Base-by-base conservation (phyloP, 805 yeast species). In the Candida patagonica region DNA sequence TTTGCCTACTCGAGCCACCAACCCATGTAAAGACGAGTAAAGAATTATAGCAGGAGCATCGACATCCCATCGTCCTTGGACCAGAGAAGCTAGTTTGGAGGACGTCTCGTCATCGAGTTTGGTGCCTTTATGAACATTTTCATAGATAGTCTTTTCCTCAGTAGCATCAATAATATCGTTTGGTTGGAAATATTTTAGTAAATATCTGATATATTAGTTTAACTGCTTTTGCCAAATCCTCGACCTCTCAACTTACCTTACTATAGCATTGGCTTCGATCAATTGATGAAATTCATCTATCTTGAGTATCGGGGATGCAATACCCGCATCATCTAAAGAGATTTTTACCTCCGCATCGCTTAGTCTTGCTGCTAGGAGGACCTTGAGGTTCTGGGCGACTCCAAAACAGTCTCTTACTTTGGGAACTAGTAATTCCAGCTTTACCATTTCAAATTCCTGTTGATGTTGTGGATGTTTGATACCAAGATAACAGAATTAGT, bases 251-350 rank as follows among this genome's bases (percentile, higher is more conserved):
- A 73, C 57, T 47, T 60, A 71, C 48, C 66, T 62, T 30, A 73
- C 77, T 30, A 73, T 67, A 22, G 78, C 72, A 50, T 73, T 73
- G 26, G 76, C 63, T 53, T 73, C 79, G 35, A 58, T 52, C 43
- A 71, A 63, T 46, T 60, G 31, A 24, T 33, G 36, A 24, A 42
- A 35, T 31, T 40, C 29, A 29, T 27, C 43, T 16, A 48, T 43
- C 25, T 35, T 16, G 21, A 55, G 37, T 9, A 49, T 42, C 15
- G 49, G 50, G 6, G 38, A 42, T 8, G 29, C 12, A n/a, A 37
- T 30, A 35, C 23, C 35, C 16, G 31, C 58, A 15, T 46, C 48
- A 7, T 17, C 25, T 21, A 47, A 38, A 13, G 48, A 37, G 22
- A 62, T 41, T 32, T 56, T 51, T 13, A 59, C 41, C 9, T 53